Evolutionary conservation across 352 stramenopile genomes (phyloP), one percentile per base, ranked within the genome.

Genomic region (Globisporangium nunn): DNA sequence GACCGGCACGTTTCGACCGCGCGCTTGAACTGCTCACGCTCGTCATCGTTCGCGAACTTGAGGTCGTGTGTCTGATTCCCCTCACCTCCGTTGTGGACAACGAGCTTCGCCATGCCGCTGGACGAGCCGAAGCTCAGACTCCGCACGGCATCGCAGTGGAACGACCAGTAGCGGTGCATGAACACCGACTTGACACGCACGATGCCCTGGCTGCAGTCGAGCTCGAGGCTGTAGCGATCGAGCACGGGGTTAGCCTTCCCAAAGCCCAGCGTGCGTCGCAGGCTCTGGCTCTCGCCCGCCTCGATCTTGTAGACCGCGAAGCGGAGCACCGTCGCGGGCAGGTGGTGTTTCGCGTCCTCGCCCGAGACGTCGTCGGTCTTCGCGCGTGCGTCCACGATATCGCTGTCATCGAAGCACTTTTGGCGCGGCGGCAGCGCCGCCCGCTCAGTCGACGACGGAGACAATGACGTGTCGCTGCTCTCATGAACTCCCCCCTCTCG

Each of bases 111-210:
- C 51, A 72, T 68, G 4, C 68, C 75, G 53, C 66, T 63, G 2
- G 63, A 70, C 29, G 70, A 71, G 5, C 71, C 70, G 58, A 66
- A 69, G 8, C 63, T 66, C 31, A 84, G 68, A 8, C 72, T 70
- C 57, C 81, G 67, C 3, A 94, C 75, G 0, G 71, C 72, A 37
- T 89, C 77, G 56, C 81, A 91, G 37, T 81, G 81, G 54, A 92
- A 92, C 31, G 75, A 84, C 74, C 79, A 91, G 50, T 80, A 87
- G 10, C 79, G 78, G 59, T 91, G 80, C 78, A 88, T 88, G 52
- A 91, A 90, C 6, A 94, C 81, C 3, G 79, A 91, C 56, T 91
- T 91, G 10, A 84, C 76, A 47, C 73, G 78, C 33, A 92, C 78
- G 15, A 91, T 71, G 30, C 75, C 75, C 59, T 89, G 78, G 23